These are phyloP conservation scores for Fusarium musae DNA, from an alignment of 2,329 filamentous ascomycete species.

Conservation along the genomic window DNA sequence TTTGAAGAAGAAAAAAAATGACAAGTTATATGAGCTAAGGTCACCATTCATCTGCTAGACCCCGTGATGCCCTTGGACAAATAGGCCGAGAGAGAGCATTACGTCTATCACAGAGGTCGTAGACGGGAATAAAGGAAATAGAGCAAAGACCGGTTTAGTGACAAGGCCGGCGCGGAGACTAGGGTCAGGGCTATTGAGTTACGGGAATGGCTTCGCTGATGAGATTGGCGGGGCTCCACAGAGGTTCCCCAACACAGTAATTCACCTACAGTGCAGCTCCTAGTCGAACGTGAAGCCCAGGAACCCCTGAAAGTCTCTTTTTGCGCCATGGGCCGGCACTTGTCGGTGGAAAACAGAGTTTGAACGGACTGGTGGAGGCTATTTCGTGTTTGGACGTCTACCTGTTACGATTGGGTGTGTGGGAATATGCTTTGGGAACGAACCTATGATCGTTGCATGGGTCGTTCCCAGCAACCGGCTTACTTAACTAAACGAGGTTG, in stretches of 20 bases:
- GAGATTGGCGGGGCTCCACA: neutral
- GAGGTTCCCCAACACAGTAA: neutral
- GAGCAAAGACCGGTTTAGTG: neutral
- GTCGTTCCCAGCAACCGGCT: neutral
- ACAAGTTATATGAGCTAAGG: constrained; percentile 2
- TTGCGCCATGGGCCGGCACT: neutral
- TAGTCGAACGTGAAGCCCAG: neutral
- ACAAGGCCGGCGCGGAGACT: neutral
- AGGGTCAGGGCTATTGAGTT: neutral
- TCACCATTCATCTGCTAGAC: neutral
- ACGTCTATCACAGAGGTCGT: neutral
- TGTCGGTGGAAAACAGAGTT: constrained; percentile 19
- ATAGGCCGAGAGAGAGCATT: neutral
- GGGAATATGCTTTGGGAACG: neutral
- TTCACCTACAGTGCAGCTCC: neutral
- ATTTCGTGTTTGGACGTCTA: neutral
- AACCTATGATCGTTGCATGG: neutral
- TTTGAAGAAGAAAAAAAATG: neutral
- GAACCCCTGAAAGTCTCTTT: neutral
- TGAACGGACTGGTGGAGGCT: neutral
- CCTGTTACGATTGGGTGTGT: neutral
- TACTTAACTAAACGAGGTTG: neutral
- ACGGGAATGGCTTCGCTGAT: constrained; percentile 1
- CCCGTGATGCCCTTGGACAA: neutral
- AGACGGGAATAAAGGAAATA: neutral